phyloP scores from a whole-genome alignment of 345 rosid species.

The Nephelium lappaceum region DNA sequence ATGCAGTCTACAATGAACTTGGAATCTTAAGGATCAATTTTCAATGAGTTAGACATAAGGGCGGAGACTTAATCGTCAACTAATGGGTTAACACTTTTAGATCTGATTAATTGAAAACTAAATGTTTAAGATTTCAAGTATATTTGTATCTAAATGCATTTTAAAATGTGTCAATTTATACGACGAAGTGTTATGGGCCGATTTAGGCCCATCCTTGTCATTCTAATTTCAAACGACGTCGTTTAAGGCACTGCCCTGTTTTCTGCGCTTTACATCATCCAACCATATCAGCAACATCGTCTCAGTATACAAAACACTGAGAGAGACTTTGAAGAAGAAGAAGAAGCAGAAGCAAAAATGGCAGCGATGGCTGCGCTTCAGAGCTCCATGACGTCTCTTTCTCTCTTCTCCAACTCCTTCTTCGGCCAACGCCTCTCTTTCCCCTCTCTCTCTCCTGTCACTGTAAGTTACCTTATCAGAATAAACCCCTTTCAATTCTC shows the following conservation, averaged over 20 bases:
- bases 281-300: constrained; percentile 6
- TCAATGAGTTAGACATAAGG: too few relatives aligned
- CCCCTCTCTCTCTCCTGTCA: constrained; percentile 39
- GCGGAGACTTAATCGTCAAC: too few relatives aligned
- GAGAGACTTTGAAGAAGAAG: constrained; percentile 11
- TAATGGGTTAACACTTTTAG: too few relatives aligned
- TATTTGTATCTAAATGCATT: too few relatives aligned
- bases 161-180: too few relatives aligned
- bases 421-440: constrained; percentile 66
- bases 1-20: too few relatives aligned
- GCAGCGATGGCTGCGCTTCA: constrained; percentile 83
- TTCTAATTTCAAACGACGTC: background rate
- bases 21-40: too few relatives aligned
- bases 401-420: constrained; percentile 60
- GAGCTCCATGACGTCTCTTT: constrained; percentile 68
- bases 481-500: background rate
- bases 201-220: background rate
- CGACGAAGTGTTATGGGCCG: background rate
- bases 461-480: constrained; percentile 37
- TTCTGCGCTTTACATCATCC: constrained; percentile 26
- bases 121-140: too few relatives aligned
- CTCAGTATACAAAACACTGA: background rate
- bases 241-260: constrained; percentile 1
- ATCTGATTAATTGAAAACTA: too few relatives aligned
- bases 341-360: constrained; percentile 42